These are phyloP conservation scores for Geotrichum klebahnii DNA, from an alignment of 1,139 yeast species.

Conservation along the genomic window DNA sequence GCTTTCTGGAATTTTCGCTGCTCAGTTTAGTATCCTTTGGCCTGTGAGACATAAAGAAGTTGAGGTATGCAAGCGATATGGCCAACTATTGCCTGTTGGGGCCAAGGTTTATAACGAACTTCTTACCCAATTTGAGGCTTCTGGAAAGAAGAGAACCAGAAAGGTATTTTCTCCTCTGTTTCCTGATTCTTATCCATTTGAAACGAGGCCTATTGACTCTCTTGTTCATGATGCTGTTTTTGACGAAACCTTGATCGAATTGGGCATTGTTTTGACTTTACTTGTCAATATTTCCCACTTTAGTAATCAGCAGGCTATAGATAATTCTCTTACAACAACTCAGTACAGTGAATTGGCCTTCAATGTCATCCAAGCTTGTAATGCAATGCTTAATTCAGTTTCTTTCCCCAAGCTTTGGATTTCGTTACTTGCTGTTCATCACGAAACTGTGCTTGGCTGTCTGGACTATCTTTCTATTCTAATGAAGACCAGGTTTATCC, in stretches of 20 bases:
- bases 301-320: slow-evolving; percentile 52
- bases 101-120: slow-evolving; percentile 35
- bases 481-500: slow-evolving; percentile 43
- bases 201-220: slow-evolving; percentile 66
- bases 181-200: slow-evolving; percentile 65
- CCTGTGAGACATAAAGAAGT: slow-evolving; percentile 32
- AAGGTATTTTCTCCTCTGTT: slow-evolving; percentile 46
- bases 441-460: slow-evolving; percentile 60
- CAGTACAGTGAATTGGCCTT: slow-evolving; percentile 37
- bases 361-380: slow-evolving; percentile 42
- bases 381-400: slow-evolving; percentile 38
- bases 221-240: slow-evolving; percentile 65
- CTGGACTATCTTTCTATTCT: slow-evolving; percentile 49
- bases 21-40: slow-evolving; percentile 37
- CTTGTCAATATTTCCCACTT: slow-evolving; percentile 35
- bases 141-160: slow-evolving; percentile 19
- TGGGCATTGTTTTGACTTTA: slow-evolving; percentile 46
- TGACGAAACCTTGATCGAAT: slow-evolving; percentile 70
- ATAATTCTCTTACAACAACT: slow-evolving; percentile 51
- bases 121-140: slow-evolving; percentile 28
- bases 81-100: slow-evolving; percentile 35
- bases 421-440: slow-evolving; percentile 37
- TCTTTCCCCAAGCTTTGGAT: slow-evolving; percentile 44
- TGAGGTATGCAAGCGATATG: slow-evolving; percentile 35
- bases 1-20: slow-evolving; percentile 35